Conservation (phyloP, 148 eudicot species). For the Rheum nobile region DNA sequence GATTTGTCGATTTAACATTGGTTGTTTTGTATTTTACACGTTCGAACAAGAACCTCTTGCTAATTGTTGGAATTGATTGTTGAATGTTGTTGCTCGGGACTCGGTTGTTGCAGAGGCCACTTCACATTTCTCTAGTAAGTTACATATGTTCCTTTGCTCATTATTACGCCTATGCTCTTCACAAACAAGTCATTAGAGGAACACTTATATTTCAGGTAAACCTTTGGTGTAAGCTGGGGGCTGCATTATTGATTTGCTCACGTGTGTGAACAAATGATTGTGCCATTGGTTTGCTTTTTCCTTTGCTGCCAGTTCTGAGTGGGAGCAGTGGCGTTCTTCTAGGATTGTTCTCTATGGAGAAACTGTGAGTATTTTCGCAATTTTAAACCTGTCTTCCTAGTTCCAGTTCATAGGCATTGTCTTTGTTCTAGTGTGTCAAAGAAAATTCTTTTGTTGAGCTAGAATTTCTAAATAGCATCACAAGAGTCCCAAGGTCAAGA, state of each 20-base stretch:
- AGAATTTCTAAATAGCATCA: background rate
- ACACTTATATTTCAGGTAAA: slow-evolving; percentile 92
- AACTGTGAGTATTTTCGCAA: slow-evolving; percentile 45
- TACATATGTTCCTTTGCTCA: too few species aligned
- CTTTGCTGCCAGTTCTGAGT: slow-evolving; percentile 93
- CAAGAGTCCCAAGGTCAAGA: background rate
- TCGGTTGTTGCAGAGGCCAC: too few species aligned
- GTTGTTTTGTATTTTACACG: too few species aligned
- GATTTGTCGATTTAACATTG: too few species aligned
- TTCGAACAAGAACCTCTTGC: too few species aligned
- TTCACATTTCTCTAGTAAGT: too few species aligned
- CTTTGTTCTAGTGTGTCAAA: background rate
- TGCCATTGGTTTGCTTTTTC: slow-evolving; percentile 96
- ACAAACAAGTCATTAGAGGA: slow-evolving; percentile 98
- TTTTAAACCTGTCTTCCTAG: background rate
- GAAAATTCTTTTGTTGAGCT: background rate
- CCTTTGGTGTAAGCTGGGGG: background rate
- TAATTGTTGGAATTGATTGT: too few species aligned
- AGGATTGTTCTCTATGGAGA: slow-evolving; percentile 86
- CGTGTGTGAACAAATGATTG: slow-evolving; percentile 61
- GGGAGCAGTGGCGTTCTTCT: slow-evolving; percentile 76
- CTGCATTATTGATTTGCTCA: slow-evolving; percentile 10
- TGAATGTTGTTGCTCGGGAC: too few species aligned
- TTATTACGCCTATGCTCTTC: slow-evolving; percentile 64
- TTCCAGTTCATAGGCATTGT: background rate